These are phyloP conservation scores for Pleurotus salmoneostramineus DNA, from an alignment of 768 basidiomycete species.

Conservation along the genomic window DNA sequence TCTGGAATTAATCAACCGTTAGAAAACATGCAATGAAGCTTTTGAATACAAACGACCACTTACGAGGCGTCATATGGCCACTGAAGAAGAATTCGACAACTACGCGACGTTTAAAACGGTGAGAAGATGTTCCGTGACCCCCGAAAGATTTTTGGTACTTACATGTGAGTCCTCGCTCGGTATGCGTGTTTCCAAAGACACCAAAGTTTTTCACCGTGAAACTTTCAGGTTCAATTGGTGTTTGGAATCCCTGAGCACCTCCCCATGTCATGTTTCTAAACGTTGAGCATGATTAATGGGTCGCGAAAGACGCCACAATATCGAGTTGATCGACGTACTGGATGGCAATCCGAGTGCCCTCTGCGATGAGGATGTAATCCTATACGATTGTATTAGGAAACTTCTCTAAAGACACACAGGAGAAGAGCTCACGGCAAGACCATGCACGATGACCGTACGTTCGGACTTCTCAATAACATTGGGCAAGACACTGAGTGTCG, in stretches of 20 bases:
- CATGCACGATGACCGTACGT: conserved; percentile 62
- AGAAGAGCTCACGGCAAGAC: conserved; percentile 48
- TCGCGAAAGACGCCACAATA: neutral
- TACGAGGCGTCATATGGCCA: conserved; percentile 60
- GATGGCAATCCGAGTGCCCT: conserved; percentile 51
- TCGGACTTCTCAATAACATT: conserved; percentile 69
- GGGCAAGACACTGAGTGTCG: conserved; percentile 59
- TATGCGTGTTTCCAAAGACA: conserved; percentile 55
- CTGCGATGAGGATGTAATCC: conserved; percentile 39
- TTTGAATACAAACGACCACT: conserved; percentile 11
- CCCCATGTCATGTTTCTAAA: conserved; percentile 47
- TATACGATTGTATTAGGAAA: conserved; percentile 10
- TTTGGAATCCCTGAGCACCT: conserved; percentile 65
- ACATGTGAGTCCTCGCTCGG: conserved; percentile 67
- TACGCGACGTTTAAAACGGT: conserved; percentile 14
- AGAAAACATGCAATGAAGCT: neutral
- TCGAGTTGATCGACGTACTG: conserved; percentile 28
- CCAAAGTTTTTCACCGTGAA: conserved; percentile 64
- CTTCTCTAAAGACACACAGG: conserved; percentile 30
- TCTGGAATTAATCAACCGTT: conserved; percentile 21
- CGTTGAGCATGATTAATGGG: neutral
- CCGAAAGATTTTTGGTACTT: conserved; percentile 13
- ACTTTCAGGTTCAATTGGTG: conserved; percentile 52
- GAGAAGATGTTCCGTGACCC: neutral
- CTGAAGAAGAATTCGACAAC: conserved; percentile 57